Evolutionary conservation across 2,329 filamentous ascomycete genomes (phyloP), one percentile per base, ranked within the genome.

Genomic region (Exophiala phaeomuriformis): DNA sequence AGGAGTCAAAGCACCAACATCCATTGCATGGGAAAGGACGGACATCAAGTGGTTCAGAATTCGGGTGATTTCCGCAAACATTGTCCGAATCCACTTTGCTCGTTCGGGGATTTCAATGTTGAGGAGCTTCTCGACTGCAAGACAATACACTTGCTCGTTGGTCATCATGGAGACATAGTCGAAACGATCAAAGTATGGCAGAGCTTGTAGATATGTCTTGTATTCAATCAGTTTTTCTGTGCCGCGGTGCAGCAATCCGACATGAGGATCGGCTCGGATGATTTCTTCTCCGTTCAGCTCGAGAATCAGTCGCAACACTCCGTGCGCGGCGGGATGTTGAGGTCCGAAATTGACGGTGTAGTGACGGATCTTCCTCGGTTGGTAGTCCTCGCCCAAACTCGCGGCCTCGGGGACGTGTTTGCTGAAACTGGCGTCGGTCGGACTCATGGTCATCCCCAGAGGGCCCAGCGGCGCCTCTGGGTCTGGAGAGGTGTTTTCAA

Each of bases 91-190:
- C 77, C 85, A 98, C 77, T 98, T 97, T 65, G 93, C 93, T 67
- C 93, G 81, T 61, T 93, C 86, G 28, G 93, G 93, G 60, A 98
- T 88, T 71, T 98, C 94, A 62, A 98, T 79, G 72, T 98, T 98
- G 66, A 98, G 78, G 57, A 98, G 80, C 80, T 98, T 98, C 81
- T 98, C 93, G 52, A 97, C 91, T 19, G 90, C 93, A 62, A 98
- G 80, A 36, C 90, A 83, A 74, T 89, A 98, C 69, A 90, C 95
- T 75, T 98, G 93, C 79, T 98, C 93, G 74, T 98, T 98, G 67
- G 93, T 98, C 93, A 98, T 98, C 94, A 98, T 98, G 67, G 90
- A 96, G 64, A 96, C 90, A 73, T 98, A 98, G 75, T 98, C 93
- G 71, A 98, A 80, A 65, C 93, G 89, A 75, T 98, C 93, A 71